A percentile compares a stretch with the other conserved stretches of the same genome.
phyloP scores from a whole-genome alignment of 1,284 basidiomycete species.

The Blastosporella zonata region DNA sequence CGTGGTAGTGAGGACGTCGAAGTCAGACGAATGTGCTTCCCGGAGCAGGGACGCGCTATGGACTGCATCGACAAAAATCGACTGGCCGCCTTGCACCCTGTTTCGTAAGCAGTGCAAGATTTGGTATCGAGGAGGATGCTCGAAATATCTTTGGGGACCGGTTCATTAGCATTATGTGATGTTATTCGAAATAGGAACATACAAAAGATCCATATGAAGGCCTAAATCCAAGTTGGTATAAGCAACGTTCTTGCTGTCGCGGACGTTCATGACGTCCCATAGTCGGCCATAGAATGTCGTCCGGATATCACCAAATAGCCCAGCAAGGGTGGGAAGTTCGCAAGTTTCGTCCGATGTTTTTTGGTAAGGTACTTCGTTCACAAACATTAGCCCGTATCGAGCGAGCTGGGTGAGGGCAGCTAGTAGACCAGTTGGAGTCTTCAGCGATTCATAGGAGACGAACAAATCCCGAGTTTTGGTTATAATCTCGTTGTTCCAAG shows the following conservation, averaged over 20 bases:
- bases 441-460: conserved; percentile 47
- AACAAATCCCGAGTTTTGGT: conserved; percentile 39
- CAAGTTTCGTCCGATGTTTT: conserved; percentile 54
- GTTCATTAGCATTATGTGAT: background rate
- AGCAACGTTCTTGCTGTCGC: conserved; percentile 85
- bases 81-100: conserved; percentile 80
- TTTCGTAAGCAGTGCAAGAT: conserved; percentile 88
- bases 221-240: conserved; percentile 92
- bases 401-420: conserved; percentile 54
- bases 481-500: conserved; percentile 28
- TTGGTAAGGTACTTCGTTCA: conserved; percentile 40
- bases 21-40: conserved; percentile 47
- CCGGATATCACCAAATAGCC: conserved; percentile 72
- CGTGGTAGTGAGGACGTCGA: conserved; percentile 56
- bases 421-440: conserved; percentile 42
- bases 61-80: conserved; percentile 87
- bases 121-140: conserved; percentile 88
- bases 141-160: conserved; percentile 67
- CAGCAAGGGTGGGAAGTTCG: conserved; percentile 64
- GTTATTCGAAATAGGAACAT: background rate
- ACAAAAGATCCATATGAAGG: conserved; percentile 92
- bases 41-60: conserved; percentile 65
- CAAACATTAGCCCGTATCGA: conserved; percentile 54
- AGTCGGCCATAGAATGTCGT: conserved; percentile 89
- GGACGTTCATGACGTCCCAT: conserved; percentile 87